These are phyloP conservation scores for Morella rubra DNA, from an alignment of 306 rosid genomes.

Conservation along the genomic window DNA sequence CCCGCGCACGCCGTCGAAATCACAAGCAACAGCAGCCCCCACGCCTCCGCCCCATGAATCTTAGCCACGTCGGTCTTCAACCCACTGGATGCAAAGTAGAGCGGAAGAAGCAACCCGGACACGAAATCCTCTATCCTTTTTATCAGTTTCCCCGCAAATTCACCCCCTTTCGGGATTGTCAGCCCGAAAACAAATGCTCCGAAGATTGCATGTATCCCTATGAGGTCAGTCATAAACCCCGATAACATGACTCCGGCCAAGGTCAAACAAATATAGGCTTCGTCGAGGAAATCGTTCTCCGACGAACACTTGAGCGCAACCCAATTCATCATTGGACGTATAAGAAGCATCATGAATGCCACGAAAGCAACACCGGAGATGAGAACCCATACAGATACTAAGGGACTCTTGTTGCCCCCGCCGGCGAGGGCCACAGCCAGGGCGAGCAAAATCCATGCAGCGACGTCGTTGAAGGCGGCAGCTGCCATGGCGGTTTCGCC, in stretches of 20 bases:
- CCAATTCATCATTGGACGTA: slow-evolving; percentile 63
- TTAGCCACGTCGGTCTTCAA: slow-evolving; percentile 76
- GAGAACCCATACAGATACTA: slow-evolving; percentile 66
- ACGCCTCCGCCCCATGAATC: slow-evolving; percentile 50
- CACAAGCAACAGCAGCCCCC: slow-evolving; percentile 70
- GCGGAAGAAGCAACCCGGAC: slow-evolving; percentile 69
- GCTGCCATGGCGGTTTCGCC: slow-evolving; percentile 93
- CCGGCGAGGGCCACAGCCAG: slow-evolving; percentile 67
- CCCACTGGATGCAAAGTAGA: slow-evolving; percentile 85
- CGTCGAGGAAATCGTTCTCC: slow-evolving; percentile 44
- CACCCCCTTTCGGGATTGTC: slow-evolving; percentile 66
- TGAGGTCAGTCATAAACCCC: slow-evolving; percentile 70
- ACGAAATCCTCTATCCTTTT: slow-evolving; percentile 82
- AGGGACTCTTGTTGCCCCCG: slow-evolving; percentile 45
- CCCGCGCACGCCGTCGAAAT: slow-evolving; percentile 70
- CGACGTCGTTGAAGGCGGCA: slow-evolving; percentile 81
- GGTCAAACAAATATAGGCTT: slow-evolving; percentile 62
- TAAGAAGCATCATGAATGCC: slow-evolving; percentile 50
- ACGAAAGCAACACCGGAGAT: slow-evolving; percentile 60
- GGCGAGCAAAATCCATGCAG: slow-evolving; percentile 81
- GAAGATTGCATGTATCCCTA: slow-evolving; percentile 79
- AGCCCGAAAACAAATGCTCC: slow-evolving; percentile 85
- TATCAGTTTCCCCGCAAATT: slow-evolving; percentile 51
- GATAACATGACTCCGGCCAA: slow-evolving; percentile 65
- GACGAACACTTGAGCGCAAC: slow-evolving; percentile 42